Conservation (phyloP, 202 grass and related monocot genomes). For the Bolboschoenoplectus hybrid region DNA sequence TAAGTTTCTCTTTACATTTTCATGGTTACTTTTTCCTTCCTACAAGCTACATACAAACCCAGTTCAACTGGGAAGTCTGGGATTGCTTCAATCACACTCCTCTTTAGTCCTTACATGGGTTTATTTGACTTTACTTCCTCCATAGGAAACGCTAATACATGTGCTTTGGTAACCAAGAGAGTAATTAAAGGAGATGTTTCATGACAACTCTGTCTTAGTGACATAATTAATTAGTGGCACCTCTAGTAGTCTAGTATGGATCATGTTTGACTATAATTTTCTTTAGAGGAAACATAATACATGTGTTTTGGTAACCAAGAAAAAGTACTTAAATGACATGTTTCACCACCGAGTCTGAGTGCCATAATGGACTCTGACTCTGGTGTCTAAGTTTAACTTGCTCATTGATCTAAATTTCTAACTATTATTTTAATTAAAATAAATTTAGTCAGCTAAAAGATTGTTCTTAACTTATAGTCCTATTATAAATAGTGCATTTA, state of each 20-base stretch:
- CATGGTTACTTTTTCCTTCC: not conserved
- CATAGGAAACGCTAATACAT: slow-evolving; percentile 1
- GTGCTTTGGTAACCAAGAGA: slow-evolving; percentile 19
- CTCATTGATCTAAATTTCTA: too few species aligned
- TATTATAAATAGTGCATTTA: not conserved
- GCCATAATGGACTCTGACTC: not conserved
- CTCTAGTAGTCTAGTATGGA: not conserved
- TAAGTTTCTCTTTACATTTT: slow-evolving; percentile 15
- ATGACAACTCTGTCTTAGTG: not conserved
- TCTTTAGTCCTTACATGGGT: not conserved
- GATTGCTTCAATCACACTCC: slow-evolving; percentile 16
- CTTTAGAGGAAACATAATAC: not conserved
- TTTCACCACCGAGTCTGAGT: not conserved
- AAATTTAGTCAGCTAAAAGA: not conserved
- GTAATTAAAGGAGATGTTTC: not conserved
- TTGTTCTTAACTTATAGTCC: not conserved
- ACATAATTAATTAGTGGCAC: not conserved
- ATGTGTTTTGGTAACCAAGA: slow-evolving; percentile 11
- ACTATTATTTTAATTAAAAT: not conserved
- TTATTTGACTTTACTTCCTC: not conserved
- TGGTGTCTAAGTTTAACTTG: not conserved
- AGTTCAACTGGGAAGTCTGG: not conserved
- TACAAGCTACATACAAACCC: not conserved
- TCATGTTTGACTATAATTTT: not conserved
- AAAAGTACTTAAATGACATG: not conserved